Base-by-base conservation (phyloP, 176 grass and related monocot genomes). In the Aegilops longissima region DNA sequence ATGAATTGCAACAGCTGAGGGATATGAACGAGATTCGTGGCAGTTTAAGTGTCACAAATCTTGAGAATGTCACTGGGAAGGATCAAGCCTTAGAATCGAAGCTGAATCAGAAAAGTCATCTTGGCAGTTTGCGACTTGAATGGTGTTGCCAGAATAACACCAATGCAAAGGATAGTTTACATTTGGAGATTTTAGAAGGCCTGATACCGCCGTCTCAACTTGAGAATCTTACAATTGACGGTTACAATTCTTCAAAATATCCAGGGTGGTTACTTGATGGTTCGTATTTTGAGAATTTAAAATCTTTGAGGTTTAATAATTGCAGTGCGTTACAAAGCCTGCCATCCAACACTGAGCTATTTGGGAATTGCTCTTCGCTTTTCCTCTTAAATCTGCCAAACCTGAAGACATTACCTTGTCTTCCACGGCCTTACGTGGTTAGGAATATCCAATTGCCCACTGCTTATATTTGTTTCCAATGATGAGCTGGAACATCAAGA, bases 181-280 rank as follows among this genome's bases (percentile, higher is more conserved):
- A 44, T 44, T 44, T 44, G 9, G 40, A 44, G 40, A 11, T 3
- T 44, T 0, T 44, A 44, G 9, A 44, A 44, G 39, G 39, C 8
- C 9, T 42, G 39, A 42, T 42, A 14, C 85, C 85, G 3, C 85
- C 85, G 0, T 0, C 59, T 66, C 30, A 87, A 14, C n/a, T 79
- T 1, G 0, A 0, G 2, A 0, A 0, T 0, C 39, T 87, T 3
- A 10, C 0, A 65, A 9, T 82, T 0, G 0, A 7, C 0, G 79
- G 70, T 12, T 82, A 58, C 33, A 75, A 11, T 42, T 76, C 79
- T 24, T n/a, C 0, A 0, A 58, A 0, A 1, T 87, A 87, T 14
- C 78, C 85, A 10, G 56, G 78, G 1, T 87, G 85, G 85, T 76
- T 87, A 66, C 23, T 70, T 39, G 36, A 39, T 39, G 6, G 6